Percentiles rank a stretch among this genome's conserved stretches.
Evolutionary conservation across 306 rosid species (phyloP).

Genomic region (Arachis hypogaea): DNA sequence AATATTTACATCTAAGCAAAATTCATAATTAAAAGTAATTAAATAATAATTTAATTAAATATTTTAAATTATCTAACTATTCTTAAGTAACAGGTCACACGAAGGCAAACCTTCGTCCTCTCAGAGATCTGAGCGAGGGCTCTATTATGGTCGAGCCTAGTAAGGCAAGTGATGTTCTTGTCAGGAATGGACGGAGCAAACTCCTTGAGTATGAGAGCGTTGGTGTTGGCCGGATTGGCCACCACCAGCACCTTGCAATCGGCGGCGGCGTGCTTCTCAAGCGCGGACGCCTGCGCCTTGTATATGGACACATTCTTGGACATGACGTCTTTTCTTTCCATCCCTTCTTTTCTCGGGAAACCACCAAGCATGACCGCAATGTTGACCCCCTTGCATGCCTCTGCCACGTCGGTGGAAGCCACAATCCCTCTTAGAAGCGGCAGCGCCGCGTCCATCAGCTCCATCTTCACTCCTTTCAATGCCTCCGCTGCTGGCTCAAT

Average conservation of each 20-base stretch:
- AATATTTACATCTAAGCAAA: too few relatives aligned
- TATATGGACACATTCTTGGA: conserved; percentile 72
- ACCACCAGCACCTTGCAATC: conserved; percentile 85
- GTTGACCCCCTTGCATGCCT: conserved; percentile 70
- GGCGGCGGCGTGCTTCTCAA: conserved; percentile 70
- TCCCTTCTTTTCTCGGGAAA: conserved; percentile 76
- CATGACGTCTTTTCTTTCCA: conserved; percentile 84
- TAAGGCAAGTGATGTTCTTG: conserved; percentile 82
- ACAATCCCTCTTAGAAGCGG: conserved; percentile 73
- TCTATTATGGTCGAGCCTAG: conserved; percentile 92
- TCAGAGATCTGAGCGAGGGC: conserved; percentile 88
- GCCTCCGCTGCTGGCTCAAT: conserved; percentile 65
- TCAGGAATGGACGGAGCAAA: conserved; percentile 81
- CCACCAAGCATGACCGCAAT: conserved; percentile 82
- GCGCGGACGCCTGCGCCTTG: conserved; percentile 78
- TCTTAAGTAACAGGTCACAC: too few relatives aligned
- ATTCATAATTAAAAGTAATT: too few relatives aligned
- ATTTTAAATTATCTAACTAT: too few relatives aligned
- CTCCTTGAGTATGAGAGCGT: conserved; percentile 84
- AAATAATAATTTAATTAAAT: too few relatives aligned
- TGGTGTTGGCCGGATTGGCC: conserved; percentile 96
- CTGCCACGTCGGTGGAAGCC: conserved; percentile 68
- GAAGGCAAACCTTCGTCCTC: conserved; percentile 46
- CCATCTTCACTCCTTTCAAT: conserved; percentile 72
- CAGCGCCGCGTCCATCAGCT: conserved; percentile 65